Percentiles rank a stretch among this genome's conserved stretches.
Evolutionary conservation across 129 eudicot species (phyloP).

Genomic region (Ambrosia trifida): DNA sequence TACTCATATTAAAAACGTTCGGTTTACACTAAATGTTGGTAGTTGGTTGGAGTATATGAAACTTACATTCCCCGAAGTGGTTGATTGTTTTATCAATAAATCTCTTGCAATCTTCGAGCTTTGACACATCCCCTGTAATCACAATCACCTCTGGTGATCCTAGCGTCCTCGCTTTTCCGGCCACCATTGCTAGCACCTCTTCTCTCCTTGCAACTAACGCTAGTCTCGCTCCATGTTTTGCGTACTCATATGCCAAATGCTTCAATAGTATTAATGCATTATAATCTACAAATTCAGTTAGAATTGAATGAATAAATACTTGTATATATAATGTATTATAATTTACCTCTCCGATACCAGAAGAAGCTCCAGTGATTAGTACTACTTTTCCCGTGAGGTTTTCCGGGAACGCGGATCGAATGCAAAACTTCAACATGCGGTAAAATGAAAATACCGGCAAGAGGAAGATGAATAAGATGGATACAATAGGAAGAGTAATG

Average conservation of each 20-base stretch:
- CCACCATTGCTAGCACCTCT: slow-evolving; percentile 9
- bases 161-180: slow-evolving; percentile 13
- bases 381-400: slow-evolving; percentile 44
- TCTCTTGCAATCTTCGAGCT: slow-evolving; percentile 22
- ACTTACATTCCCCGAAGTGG: slow-evolving; percentile 31
- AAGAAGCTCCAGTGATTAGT: slow-evolving; percentile 47
- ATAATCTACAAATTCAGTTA: too few relatives aligned
- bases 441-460: slow-evolving; percentile 18
- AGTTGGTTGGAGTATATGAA: neutral
- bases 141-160: slow-evolving; percentile 27
- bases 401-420: slow-evolving; percentile 14
- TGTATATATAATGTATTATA: neutral
- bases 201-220: slow-evolving; percentile 25
- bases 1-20: too few relatives aligned
- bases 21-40: too few relatives aligned
- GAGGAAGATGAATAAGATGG: slow-evolving; percentile 15
- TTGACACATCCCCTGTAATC: slow-evolving; percentile 22
- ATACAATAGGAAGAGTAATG: slow-evolving; percentile 14
- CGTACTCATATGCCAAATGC: slow-evolving; percentile 36
- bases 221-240: slow-evolving; percentile 25
- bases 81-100: slow-evolving; percentile 26
- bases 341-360: slow-evolving; percentile 43
- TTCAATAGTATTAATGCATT: neutral
- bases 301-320: too few relatives aligned
- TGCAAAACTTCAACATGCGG: slow-evolving; percentile 18